Evolutionary conservation across 1,139 yeast genomes (phyloP).

Genomic region (Taphrina deformans): DNA sequence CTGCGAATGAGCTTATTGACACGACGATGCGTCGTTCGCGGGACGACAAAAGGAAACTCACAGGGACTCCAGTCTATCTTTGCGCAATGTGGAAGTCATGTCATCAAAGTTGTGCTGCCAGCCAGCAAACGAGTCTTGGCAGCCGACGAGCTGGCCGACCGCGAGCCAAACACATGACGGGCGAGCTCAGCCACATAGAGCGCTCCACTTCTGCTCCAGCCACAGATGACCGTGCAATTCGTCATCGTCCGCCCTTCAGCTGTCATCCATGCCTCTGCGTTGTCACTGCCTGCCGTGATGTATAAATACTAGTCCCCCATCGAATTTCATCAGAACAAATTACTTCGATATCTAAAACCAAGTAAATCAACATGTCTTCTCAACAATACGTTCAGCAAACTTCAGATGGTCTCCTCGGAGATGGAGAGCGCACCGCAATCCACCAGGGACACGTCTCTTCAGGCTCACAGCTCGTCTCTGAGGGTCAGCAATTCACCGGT

Average conservation of each 20-base stretch:
- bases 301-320: neutral
- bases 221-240: slow-evolving; percentile 11
- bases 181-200: slow-evolving; percentile 1
- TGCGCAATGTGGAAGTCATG: too few species aligned
- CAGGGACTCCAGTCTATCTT: too few species aligned
- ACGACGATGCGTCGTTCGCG: too few species aligned
- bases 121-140: too few species aligned
- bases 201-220: neutral
- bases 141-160: neutral
- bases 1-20: too few species aligned
- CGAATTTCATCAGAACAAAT: neutral
- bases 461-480: slow-evolving; percentile 22
- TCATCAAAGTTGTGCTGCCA: too few species aligned
- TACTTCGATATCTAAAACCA: neutral
- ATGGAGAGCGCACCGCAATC: slow-evolving; percentile 3
- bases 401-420: slow-evolving; percentile 7
- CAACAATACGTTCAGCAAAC: slow-evolving; percentile 7
- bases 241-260: slow-evolving; percentile 8
- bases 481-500: slow-evolving; percentile 17
- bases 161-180: neutral
- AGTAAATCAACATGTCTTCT: slow-evolving; percentile 7
- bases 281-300: neutral
- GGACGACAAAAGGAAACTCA: too few species aligned
- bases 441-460: slow-evolving; percentile 22
- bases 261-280: neutral